Evolutionary conservation across 495 filamentous ascomycete genomes (phyloP).

Genomic region (Hypoxylon lienhwacheense): DNA sequence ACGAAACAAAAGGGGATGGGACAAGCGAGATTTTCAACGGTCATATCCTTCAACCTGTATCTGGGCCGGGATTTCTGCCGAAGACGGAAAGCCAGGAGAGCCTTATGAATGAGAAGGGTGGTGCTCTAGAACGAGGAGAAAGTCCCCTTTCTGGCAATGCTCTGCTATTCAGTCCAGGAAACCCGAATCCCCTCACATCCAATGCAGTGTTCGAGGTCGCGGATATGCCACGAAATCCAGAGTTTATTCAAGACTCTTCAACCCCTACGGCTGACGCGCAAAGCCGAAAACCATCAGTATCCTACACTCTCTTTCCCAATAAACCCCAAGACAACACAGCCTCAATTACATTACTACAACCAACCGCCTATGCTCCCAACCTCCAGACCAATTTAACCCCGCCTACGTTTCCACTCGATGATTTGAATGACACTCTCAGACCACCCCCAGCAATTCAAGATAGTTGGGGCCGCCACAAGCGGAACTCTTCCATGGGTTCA

Average conservation of each 20-base stretch:
- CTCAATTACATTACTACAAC: constrained; percentile 43
- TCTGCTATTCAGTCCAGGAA: constrained; percentile 14
- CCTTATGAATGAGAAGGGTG: constrained; percentile 25
- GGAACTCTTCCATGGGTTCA: constrained; percentile 50
- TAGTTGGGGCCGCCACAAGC: constrained; percentile 41
- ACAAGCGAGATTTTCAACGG: constrained; percentile 32
- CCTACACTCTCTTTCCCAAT: constrained; percentile 47
- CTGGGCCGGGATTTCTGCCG: constrained; percentile 29
- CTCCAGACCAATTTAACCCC: constrained; percentile 12
- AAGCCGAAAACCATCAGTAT: constrained; percentile 41
- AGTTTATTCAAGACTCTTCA: constrained; percentile 35
- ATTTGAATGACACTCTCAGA: constrained; percentile 36
- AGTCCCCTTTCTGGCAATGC: constrained; percentile 7
- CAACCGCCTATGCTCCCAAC: constrained; percentile 48
- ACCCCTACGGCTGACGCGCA: constrained; percentile 27
- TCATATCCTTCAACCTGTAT: constrained; percentile 40
- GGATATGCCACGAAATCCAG: constrained; percentile 36
- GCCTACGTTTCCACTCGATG: constrained; percentile 9
- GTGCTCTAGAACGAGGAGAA: constrained; percentile 36
- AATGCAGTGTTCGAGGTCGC: constrained; percentile 37
- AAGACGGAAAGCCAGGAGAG: constrained; percentile 42
- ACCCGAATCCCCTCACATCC: constrained; percentile 39
- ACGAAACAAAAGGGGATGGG: constrained; percentile 34
- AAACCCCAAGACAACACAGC: constrained; percentile 33
- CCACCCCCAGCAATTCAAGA: constrained; percentile 47